These are phyloP conservation scores for Colletotrichum horii DNA, from an alignment of 2,329 filamentous ascomycete species.

Conservation along the genomic window DNA sequence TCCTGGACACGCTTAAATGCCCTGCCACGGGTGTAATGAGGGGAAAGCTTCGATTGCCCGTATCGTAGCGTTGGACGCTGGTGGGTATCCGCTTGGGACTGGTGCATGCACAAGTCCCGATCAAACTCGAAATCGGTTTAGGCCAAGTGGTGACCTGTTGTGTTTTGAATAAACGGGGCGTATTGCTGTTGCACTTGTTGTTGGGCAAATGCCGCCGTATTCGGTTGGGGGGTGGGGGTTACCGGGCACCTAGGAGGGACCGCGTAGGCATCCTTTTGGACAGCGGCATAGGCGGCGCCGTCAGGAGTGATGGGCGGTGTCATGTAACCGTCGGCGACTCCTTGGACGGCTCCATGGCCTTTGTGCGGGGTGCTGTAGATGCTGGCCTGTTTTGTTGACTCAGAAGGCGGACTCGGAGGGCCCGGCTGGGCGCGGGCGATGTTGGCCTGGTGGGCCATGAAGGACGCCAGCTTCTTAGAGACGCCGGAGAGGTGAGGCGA, in stretches of 20 bases:
- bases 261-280: conserved; percentile 52
- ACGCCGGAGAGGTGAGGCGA: conserved; percentile 58
- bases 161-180: conserved; percentile 49
- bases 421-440: conserved; percentile 52
- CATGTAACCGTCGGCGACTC: conserved; percentile 75
- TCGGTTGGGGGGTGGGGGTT: conserved; percentile 62
- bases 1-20: conserved; percentile 7
- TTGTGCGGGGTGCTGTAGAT: conserved; percentile 84
- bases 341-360: conserved; percentile 65
- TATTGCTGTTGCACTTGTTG: conserved; percentile 49
- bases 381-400: conserved; percentile 60
- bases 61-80: conserved; percentile 16
- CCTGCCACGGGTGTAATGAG: conserved; percentile 12
- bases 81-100: neutral
- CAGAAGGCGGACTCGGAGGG: conserved; percentile 66
- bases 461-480: conserved; percentile 61
- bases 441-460: conserved; percentile 64
- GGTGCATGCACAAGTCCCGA: neutral
- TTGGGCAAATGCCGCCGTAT: conserved; percentile 39
- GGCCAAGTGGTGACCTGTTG: conserved; percentile 34
- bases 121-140: conserved; percentile 7
- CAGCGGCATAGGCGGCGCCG: conserved; percentile 58
- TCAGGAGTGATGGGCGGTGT: conserved; percentile 89
- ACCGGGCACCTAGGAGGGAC: conserved; percentile 63
- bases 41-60: conserved; percentile 4